Evolutionary conservation across 495 filamentous ascomycete species (phyloP).

Genomic region (Penicillium bialowiezense): DNA sequence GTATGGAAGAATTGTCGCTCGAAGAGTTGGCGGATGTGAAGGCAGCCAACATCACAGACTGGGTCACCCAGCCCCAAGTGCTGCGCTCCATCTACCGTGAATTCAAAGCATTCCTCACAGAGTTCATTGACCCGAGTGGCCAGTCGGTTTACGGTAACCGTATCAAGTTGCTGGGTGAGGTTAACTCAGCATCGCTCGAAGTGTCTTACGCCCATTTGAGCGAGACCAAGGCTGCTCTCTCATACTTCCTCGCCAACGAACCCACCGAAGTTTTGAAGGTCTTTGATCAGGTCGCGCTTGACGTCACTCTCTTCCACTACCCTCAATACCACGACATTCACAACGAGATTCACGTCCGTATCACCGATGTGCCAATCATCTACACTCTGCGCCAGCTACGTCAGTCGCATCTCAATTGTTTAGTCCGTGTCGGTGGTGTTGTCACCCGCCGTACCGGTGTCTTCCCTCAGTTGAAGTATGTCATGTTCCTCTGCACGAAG

Average conservation of each 20-base stretch:
- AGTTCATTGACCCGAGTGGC: constrained; percentile 84
- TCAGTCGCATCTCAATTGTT: constrained; percentile 94
- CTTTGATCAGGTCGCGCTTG: constrained; percentile 96
- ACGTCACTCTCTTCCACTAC: constrained; percentile 91
- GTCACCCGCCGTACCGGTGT: constrained; percentile 96
- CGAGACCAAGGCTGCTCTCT: constrained; percentile 88
- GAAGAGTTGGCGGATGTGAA: constrained; percentile 93
- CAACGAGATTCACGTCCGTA: constrained; percentile 95
- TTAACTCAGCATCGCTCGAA: constrained; percentile 94
- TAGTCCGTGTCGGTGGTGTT: constrained; percentile 91
- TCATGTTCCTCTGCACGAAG: constrained; percentile 95
- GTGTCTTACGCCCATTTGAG: constrained; percentile 93
- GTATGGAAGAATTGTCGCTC: constrained; percentile 91
- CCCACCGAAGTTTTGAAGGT: constrained; percentile 91
- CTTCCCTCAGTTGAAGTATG: constrained; percentile 96
- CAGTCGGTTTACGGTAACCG: constrained; percentile 92
- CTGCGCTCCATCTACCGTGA: constrained; percentile 91
- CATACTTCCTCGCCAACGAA: constrained; percentile 95
- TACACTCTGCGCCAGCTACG: constrained; percentile 97
- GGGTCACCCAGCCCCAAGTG: constrained; percentile 87
- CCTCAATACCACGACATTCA: constrained; percentile 97
- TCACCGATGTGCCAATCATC: constrained; percentile 88
- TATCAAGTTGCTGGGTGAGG: constrained; percentile 88
- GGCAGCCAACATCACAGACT: constrained; percentile 87
- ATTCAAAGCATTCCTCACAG: constrained; percentile 96